Evolutionary conservation across 148 eudicot genomes (phyloP), one percentile per base, ranked within the genome.

Genomic region (Camellia granthamiana): DNA sequence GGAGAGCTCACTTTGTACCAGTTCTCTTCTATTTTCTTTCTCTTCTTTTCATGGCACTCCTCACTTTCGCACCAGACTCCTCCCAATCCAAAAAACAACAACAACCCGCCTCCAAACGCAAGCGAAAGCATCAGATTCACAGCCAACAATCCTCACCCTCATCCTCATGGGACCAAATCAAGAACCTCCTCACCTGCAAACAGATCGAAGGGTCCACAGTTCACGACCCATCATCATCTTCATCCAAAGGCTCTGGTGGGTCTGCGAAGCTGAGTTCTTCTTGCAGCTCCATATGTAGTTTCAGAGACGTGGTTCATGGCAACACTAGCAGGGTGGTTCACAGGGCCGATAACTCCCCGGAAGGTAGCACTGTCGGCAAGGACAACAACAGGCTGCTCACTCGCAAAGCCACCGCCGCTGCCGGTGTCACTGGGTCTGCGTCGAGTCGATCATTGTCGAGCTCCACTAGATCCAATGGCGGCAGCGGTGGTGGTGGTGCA

Each of bases 111-210:
- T 46, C 85, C 9, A 79, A 84, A 4, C 86, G 79, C 46, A 86
- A 84, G 42, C 72, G 78, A 66, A 52, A 75, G 61, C 71, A 54
- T 4, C 47, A 84, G 49, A 78, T 59, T 21, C 52, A 49, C 5
- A 30, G 38, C 38, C 38, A 30, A 30, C 38, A 30, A 30, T 30
- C 38, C 38, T 30, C 38, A 30, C 1, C 38, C 38, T 83, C 83
- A 49, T 88, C 97, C 1, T 93, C 97, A 74, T 93, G 97, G 97
- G 90, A 90, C 63, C 97, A 93, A 56, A 77, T 93, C 87, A 93
- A 93, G 88, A 93, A 84, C 89, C 81, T 93, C 0, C 79, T 93
- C 0, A 90, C 93, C 8, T 93, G 97, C 83, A 93, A 93, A 46
- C 92, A 89, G 61, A 72, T 88, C 42, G 89, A 88, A 49, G 89